Evolutionary conservation across 176 grass and related monocot species (phyloP).

Genomic region (Stipa capillata): DNA sequence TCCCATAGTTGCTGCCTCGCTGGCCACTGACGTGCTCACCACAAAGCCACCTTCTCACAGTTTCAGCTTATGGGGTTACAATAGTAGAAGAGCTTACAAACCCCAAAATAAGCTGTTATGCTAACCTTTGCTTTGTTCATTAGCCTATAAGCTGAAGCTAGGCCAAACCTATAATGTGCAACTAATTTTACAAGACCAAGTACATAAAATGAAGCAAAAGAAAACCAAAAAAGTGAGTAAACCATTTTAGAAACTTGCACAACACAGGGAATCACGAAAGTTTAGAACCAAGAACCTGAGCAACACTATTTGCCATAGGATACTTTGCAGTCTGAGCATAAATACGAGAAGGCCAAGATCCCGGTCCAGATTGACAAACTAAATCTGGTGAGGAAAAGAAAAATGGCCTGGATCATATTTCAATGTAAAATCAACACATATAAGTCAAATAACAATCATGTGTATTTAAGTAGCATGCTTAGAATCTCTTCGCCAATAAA

Average conservation of each 20-base stretch:
- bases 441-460: neutral
- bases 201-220: constrained; percentile 1
- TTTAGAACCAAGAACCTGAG: constrained; percentile 61
- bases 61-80: neutral
- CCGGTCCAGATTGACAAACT: constrained; percentile 97
- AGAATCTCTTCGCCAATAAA: neutral
- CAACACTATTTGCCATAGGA: constrained; percentile 99
- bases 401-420: constrained; percentile 20
- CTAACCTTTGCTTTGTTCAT: neutral
- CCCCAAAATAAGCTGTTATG: neutral
- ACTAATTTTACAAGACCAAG: neutral
- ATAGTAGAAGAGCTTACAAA: neutral
- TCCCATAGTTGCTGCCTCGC: too few relatives aligned
- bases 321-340: constrained; percentile 87
- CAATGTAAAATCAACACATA: constrained; percentile 7
- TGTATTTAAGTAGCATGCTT: neutral
- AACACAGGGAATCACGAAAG: constrained; percentile 6
- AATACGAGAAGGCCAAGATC: constrained; percentile 76
- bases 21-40: too few relatives aligned
- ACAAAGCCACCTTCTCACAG: too few relatives aligned
- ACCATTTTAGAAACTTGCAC: neutral
- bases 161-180: neutral
- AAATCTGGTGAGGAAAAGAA: constrained; percentile 62
- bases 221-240: neutral
- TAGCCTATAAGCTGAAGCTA: neutral